Conservation (phyloP, 2,329 filamentous ascomycete genomes). For the Aspergillus felis region DNA sequence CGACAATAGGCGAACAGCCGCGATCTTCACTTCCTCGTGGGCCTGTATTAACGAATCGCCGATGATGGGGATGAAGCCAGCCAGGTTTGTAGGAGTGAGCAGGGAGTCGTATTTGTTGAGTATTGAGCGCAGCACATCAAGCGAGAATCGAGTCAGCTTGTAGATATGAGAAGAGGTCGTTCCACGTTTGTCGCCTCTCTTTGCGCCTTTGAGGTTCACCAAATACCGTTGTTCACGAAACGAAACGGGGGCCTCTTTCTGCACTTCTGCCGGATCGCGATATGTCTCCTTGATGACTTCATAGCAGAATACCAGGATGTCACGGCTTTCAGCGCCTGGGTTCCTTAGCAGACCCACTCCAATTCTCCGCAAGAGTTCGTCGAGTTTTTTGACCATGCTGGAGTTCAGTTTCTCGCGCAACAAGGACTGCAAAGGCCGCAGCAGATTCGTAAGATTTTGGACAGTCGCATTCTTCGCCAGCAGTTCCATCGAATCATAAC, state of each 20-base stretch:
- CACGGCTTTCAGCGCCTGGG: constrained; percentile 68
- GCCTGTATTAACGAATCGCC: constrained; percentile 79
- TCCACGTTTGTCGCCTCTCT: constrained; percentile 67
- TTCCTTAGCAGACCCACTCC: constrained; percentile 81
- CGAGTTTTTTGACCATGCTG: constrained; percentile 81
- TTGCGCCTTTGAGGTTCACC: constrained; percentile 70
- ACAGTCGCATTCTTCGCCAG: constrained; percentile 80
- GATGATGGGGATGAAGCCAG: constrained; percentile 82
- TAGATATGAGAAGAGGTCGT: constrained; percentile 74
- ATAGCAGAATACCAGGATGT: constrained; percentile 91
- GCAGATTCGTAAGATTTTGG: constrained; percentile 66
- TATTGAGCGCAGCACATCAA: constrained; percentile 82
- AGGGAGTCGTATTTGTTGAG: constrained; percentile 80
- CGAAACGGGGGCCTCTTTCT: constrained; percentile 21
- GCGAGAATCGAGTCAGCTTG: constrained; percentile 82
- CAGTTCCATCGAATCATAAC: constrained; percentile 94
- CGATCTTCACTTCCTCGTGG: constrained; percentile 89
- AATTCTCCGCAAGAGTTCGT: constrained; percentile 80
- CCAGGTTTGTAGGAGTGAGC: constrained; percentile 72
- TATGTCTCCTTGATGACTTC: constrained; percentile 89
- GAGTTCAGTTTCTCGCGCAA: constrained; percentile 80
- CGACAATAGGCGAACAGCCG: constrained; percentile 78
- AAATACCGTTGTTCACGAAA: constrained; percentile 59
- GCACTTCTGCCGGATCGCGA: constrained; percentile 52
- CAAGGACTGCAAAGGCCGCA: constrained; percentile 73